Conservation (phyloP, 2,329 filamentous ascomycete genomes). For the Fusarium lyarnte region DNA sequence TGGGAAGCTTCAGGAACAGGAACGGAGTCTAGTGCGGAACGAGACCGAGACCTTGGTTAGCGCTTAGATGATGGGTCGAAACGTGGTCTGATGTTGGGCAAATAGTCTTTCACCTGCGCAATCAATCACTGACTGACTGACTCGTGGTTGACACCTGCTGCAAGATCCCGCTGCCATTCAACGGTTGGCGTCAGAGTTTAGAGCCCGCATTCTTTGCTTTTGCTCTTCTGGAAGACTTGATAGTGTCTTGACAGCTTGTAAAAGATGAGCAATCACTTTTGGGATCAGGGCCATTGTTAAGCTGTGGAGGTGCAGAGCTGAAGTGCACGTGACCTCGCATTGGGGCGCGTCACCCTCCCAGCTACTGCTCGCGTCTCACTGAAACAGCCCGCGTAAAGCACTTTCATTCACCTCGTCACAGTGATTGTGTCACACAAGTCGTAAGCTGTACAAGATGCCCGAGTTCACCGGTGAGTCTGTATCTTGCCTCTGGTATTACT, state of each 20-base stretch:
- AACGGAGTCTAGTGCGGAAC: slow-evolving; percentile 1
- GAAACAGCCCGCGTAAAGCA: slow-evolving; percentile 35
- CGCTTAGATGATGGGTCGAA: slow-evolving; percentile 7
- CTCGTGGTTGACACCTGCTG: slow-evolving; percentile 1
- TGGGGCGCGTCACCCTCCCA: slow-evolving; percentile 39
- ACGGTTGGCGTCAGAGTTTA: slow-evolving; percentile 2
- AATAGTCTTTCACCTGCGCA: background rate
- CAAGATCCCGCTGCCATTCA: slow-evolving; percentile 26
- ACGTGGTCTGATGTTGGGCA: slow-evolving; percentile 12
- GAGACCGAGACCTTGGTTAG: slow-evolving; percentile 23
- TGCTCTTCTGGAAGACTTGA: slow-evolving; percentile 22
- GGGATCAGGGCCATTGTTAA: background rate
- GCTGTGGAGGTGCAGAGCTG: background rate
- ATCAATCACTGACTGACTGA: background rate
- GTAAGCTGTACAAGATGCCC: slow-evolving; percentile 36
- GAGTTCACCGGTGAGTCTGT: slow-evolving; percentile 43
- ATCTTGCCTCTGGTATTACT: background rate
- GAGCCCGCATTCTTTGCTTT: background rate
- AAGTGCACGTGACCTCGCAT: slow-evolving; percentile 45
- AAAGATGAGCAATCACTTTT: slow-evolving; percentile 32
- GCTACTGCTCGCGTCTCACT: slow-evolving; percentile 24
- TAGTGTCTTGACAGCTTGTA: background rate
- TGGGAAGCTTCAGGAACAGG: slow-evolving; percentile 1
- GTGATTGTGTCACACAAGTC: background rate
- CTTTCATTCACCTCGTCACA: background rate